Base-by-base conservation (phyloP, 1,284 basidiomycete species). In the Trametes polyzona region DNA sequence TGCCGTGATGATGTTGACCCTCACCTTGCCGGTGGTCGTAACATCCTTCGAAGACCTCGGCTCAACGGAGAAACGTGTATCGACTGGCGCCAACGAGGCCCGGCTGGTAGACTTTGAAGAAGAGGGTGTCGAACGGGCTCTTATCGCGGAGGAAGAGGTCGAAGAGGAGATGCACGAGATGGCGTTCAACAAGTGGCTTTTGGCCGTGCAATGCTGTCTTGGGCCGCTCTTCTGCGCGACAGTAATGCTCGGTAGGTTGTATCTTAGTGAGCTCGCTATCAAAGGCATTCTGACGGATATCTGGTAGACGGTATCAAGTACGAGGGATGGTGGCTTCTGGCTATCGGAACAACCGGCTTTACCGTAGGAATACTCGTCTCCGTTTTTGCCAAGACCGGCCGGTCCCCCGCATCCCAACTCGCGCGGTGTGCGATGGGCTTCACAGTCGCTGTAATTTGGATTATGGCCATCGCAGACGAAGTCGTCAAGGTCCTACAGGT, bases 381-480 rank as follows among this genome's bases (percentile, higher is more conserved):
- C n/a, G 69, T 82, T 0, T 87, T 88, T 69, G 83, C 86, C 1
- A 79, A 82, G 2, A 79, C 82, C 49, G 88, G 89, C 1, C 77
- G 79, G 6, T 80, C 86, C 52, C 78, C 82, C 0, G 74, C 82
- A 2, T 83, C 85, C 52, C 81, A 85, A 48, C 79, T 93, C 70
- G 80, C 83, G n/a, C 82, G 94, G 16, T 96, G 93, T 69, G 89
- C 87, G 35, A 87, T 94, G 78, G 95, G 95, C 0, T 98, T 98
- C 74, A 73, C 88, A 29, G 89, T 96, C 35, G 83, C 93, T 12
- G 85, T 96, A 65, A 87, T 97, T 4, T 97, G 95, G 95, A 96
- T 97, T 65, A 93, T 96, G 83, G 91, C 90, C 8, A 95, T 97
- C 51, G 95, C 95, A 1, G 94, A 96, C 70, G 93, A 97, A 71